Evolutionary conservation across 2,329 filamentous ascomycete genomes (phyloP).

Genomic region (Verticillium zaregamsianum): DNA sequence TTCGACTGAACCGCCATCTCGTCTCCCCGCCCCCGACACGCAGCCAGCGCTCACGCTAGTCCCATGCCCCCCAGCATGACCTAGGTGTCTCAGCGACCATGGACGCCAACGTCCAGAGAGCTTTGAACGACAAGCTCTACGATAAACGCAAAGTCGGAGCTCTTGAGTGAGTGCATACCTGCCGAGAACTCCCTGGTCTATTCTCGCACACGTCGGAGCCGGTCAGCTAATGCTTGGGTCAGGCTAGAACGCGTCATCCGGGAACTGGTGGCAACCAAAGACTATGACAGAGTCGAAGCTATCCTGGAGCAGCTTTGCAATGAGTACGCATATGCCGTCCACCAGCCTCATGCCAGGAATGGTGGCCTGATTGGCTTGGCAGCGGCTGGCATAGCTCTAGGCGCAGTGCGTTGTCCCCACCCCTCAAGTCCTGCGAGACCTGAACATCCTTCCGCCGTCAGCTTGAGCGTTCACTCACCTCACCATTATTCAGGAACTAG

Average conservation of each 20-base stretch:
- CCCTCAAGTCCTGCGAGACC: neutral
- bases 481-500: conserved; percentile 63
- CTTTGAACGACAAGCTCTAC: conserved; percentile 97
- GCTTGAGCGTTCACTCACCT: neutral
- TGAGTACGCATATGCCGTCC: conserved; percentile 95
- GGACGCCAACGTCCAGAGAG: conserved; percentile 85
- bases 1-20: neutral
- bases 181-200: neutral
- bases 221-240: conserved; percentile 1
- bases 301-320: conserved; percentile 96
- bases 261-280: conserved; percentile 70
- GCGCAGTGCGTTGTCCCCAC: conserved; percentile 61
- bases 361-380: conserved; percentile 93
- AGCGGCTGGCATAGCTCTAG: conserved; percentile 91
- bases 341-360: conserved; percentile 94
- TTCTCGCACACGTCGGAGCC: neutral
- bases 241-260: conserved; percentile 90
- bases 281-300: conserved; percentile 75
- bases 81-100: conserved; percentile 39
- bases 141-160: conserved; percentile 96
- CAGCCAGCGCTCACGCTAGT: neutral
- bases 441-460: neutral
- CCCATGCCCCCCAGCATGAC: neutral
- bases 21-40: neutral
- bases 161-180: conserved; percentile 67